Percentiles rank a stretch among this genome's conserved stretches.
Evolutionary conservation across 495 filamentous ascomycete species (phyloP).

Genomic region (Friedmanniomyces simplex): DNA sequence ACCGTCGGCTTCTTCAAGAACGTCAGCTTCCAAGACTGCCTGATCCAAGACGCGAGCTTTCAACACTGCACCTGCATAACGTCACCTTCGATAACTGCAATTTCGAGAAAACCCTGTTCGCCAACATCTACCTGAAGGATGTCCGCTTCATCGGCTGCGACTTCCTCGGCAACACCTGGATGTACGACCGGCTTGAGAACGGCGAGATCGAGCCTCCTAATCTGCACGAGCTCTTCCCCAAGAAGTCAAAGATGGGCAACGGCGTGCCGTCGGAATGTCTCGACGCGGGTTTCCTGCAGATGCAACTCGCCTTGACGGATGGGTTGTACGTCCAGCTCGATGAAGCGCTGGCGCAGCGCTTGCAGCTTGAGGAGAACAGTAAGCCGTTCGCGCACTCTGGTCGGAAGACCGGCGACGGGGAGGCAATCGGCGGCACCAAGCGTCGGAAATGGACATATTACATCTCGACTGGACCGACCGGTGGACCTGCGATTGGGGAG

Average conservation of each 20-base stretch:
- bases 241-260: background rate
- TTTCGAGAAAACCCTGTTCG: background rate
- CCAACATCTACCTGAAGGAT: slow-evolving; percentile 3
- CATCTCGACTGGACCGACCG: background rate
- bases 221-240: background rate
- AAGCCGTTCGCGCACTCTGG: background rate
- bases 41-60: background rate
- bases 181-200: background rate
- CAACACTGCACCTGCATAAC: background rate
- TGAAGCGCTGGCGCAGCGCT: background rate
- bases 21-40: slow-evolving; percentile 1
- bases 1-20: background rate
- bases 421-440: no score
- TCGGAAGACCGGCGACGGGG: no score
- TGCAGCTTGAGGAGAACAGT: background rate
- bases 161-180: background rate
- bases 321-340: background rate
- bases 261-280: background rate
- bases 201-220: background rate
- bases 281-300: background rate
- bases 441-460: no score
- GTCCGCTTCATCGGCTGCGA: background rate
- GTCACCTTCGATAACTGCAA: background rate
- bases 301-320: background rate
- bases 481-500: background rate